Evolutionary conservation across 257 asterid species (phyloP).

Genomic region (Plectranthus barbatus): DNA sequence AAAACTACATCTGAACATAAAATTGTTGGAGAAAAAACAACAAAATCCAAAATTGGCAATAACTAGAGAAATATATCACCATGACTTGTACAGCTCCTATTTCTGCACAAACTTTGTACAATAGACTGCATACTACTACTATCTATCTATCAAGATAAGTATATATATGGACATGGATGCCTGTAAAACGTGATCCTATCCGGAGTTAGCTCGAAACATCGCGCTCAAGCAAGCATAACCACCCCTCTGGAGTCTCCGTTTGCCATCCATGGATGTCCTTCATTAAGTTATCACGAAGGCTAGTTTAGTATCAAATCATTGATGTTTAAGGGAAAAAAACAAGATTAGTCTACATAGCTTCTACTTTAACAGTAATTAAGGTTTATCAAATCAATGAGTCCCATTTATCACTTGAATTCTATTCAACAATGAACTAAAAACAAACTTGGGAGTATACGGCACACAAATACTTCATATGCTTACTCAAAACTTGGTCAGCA

Average conservation of each 20-base stretch:
- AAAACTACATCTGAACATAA: too few relatives aligned
- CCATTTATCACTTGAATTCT: not conserved
- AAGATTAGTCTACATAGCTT: not conserved
- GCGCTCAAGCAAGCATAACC: conserved; percentile 24
- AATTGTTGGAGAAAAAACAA: too few relatives aligned
- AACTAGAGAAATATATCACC: too few relatives aligned
- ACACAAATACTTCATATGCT: conserved; percentile 13
- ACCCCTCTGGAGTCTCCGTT: conserved; percentile 17
- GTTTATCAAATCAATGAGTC: not conserved
- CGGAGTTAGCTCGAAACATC: conserved; percentile 4
- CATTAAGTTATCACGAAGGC: not conserved
- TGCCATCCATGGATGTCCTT: conserved; percentile 68
- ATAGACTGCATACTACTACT: conserved; percentile 21
- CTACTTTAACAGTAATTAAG: not conserved
- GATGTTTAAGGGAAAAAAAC: not conserved
- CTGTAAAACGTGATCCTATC: conserved; percentile 8
- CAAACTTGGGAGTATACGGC: not conserved
- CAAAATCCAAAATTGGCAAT: too few relatives aligned
- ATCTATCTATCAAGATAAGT: conserved; percentile 8
- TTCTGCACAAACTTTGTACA: conserved; percentile 24
- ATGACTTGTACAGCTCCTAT: not conserved
- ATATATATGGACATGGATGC: conserved; percentile 16
- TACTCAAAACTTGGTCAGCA: conserved; percentile 50
- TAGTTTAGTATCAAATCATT: not conserved
- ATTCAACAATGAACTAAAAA: not conserved